Evolutionary conservation across 2,329 filamentous ascomycete genomes (phyloP).

Genomic region (Biscogniauxia mediterranea): DNA sequence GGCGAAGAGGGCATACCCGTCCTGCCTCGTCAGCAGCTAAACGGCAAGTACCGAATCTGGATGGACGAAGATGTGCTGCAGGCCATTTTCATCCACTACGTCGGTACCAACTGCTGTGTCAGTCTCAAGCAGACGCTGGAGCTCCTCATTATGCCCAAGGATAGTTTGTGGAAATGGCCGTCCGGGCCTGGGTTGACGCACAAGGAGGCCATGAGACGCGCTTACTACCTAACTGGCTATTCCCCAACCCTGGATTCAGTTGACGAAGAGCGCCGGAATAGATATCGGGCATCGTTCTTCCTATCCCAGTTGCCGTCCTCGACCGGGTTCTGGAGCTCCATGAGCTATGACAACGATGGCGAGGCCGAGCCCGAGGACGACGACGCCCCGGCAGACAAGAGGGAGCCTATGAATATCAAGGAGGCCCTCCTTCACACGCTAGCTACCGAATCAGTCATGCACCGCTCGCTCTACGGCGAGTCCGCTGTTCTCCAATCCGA

Average conservation of each 20-base stretch:
- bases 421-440: constrained; percentile 39
- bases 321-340: constrained; percentile 4
- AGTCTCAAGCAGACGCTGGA: constrained; percentile 29
- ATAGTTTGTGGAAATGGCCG: constrained; percentile 10
- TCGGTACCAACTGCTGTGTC: constrained; percentile 37
- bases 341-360: constrained; percentile 21
- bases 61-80: constrained; percentile 46
- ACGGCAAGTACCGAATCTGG: constrained; percentile 45
- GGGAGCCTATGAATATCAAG: constrained; percentile 35
- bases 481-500: constrained; percentile 42
- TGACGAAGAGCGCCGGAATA: constrained; percentile 13
- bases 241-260: constrained; percentile 25
- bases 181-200: not conserved
- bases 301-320: constrained; percentile 33
- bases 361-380: constrained; percentile 25
- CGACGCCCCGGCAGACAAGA: constrained; percentile 7
- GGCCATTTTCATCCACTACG: constrained; percentile 44
- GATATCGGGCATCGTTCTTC: constrained; percentile 33
- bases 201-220: constrained; percentile 10
- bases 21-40: constrained; percentile 40
- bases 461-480: constrained; percentile 22
- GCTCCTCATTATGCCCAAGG: constrained; percentile 13
- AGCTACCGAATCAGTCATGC: constrained; percentile 37
- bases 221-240: constrained; percentile 25
- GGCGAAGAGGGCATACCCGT: constrained; percentile 40